Percentiles rank a stretch among this genome's conserved stretches.
Conservation (phyloP, 2,329 filamentous ascomycete species). For the Fusarium sp. region DNA sequence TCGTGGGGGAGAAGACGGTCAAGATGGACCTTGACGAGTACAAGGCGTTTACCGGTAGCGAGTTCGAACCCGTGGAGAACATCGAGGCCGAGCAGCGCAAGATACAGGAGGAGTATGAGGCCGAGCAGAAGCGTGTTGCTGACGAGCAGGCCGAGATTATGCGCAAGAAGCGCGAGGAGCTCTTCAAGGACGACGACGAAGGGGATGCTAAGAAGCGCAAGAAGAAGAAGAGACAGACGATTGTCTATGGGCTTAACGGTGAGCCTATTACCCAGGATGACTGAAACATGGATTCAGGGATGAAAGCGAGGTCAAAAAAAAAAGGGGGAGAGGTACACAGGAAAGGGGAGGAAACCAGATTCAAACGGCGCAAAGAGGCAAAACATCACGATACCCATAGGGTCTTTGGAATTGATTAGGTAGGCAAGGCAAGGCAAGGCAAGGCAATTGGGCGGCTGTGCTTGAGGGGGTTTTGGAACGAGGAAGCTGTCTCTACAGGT, state of each 20-base stretch:
- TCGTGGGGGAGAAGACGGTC: conserved; percentile 70
- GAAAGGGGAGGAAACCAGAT: conserved; percentile 20
- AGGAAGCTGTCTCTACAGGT: background rate
- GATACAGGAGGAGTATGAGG: conserved; percentile 59
- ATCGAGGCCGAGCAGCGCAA: conserved; percentile 68
- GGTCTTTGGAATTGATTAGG: conserved; percentile 39
- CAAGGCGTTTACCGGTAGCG: conserved; percentile 63
- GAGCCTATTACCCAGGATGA: conserved; percentile 49
- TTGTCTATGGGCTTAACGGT: conserved; percentile 54
- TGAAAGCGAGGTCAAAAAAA: conserved; percentile 7
- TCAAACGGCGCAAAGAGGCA: conserved; percentile 32
- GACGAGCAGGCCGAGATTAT: conserved; percentile 63
- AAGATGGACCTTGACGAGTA: conserved; percentile 72
- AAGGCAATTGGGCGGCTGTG: conserved; percentile 9
- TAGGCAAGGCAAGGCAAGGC: conserved; percentile 6
- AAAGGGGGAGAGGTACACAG: background rate
- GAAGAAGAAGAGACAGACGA: conserved; percentile 50
- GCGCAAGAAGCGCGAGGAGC: conserved; percentile 61
- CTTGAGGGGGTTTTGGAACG: conserved; percentile 32
- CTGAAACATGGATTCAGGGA: conserved; percentile 10
- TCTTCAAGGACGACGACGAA: conserved; percentile 59
- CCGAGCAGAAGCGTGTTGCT: conserved; percentile 56
- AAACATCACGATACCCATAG: conserved; percentile 45
- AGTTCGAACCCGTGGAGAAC: conserved; percentile 67
- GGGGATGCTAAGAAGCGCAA: conserved; percentile 50